A percentile compares a stretch with the other conserved stretches of the same genome.
Evolutionary conservation across 495 filamentous ascomycete genomes (phyloP).

Genomic region (Xylaria grammica): DNA sequence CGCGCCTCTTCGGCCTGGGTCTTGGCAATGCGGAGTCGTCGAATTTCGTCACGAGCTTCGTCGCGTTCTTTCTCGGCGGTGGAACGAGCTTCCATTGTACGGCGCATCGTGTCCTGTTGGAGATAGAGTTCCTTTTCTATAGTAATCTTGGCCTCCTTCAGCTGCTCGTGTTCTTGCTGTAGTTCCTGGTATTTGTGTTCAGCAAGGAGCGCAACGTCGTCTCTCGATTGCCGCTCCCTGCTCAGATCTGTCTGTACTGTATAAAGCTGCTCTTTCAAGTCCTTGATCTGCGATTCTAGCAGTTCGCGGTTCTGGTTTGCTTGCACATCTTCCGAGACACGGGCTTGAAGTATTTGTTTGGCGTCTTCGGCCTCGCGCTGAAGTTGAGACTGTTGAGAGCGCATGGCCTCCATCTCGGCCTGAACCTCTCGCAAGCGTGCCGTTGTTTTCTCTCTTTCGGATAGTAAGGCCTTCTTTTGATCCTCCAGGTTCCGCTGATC

Average conservation of each 20-base stretch:
- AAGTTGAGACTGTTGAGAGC: conserved; percentile 78
- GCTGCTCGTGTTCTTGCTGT: conserved; percentile 80
- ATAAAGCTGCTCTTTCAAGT: conserved; percentile 84
- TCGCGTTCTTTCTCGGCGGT: conserved; percentile 85
- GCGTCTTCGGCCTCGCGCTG: conserved; percentile 90
- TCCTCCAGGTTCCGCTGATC: conserved; percentile 78
- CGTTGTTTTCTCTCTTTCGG: conserved; percentile 81
- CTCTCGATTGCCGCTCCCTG: conserved; percentile 90
- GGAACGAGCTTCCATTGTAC: conserved; percentile 79
- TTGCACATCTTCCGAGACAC: conserved; percentile 87
- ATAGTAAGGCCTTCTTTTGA: conserved; percentile 69
- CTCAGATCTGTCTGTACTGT: conserved; percentile 87
- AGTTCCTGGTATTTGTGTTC: conserved; percentile 85
- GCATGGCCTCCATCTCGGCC: conserved; percentile 85
- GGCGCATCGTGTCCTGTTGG: conserved; percentile 92
- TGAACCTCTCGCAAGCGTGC: conserved; percentile 81
- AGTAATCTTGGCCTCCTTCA: conserved; percentile 94
- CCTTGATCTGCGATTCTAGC: conserved; percentile 84
- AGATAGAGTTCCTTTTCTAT: conserved; percentile 98
- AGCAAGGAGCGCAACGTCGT: conserved; percentile 89
- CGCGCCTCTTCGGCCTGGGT: conserved; percentile 83
- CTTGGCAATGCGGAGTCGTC: conserved; percentile 80
- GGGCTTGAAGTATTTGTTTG: conserved; percentile 82
- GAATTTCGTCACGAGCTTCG: conserved; percentile 84
- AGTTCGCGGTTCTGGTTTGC: conserved; percentile 83